Conservation (phyloP, 106 monocot genomes). For the Dioscorea zingiberensis region DNA sequence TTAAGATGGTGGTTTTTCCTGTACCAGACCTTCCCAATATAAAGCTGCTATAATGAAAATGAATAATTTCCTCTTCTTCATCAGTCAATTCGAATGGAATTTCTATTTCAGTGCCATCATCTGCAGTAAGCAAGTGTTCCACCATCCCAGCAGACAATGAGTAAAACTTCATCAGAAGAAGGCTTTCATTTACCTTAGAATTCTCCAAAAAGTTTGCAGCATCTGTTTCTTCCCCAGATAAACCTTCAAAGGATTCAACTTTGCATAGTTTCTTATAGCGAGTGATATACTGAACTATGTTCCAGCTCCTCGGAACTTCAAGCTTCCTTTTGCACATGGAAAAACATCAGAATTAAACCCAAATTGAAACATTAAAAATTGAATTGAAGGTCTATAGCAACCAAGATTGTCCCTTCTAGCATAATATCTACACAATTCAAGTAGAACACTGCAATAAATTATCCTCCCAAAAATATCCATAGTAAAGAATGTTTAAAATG, state of each 20-base stretch:
- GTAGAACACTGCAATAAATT: no score
- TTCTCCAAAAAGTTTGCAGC: constrained; percentile 6
- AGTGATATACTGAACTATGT: neutral
- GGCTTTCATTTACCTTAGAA: constrained; percentile 22
- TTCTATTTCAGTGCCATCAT: constrained; percentile 19
- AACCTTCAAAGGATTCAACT: neutral
- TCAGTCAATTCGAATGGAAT: constrained; percentile 26
- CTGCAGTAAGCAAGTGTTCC: constrained; percentile 14
- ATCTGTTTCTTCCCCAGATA: neutral
- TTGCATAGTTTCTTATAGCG: constrained; percentile 1
- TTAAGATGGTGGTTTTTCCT: constrained; percentile 27
- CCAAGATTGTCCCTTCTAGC: no score
- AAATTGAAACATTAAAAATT: neutral
- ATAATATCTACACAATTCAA: neutral
- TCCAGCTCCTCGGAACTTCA: constrained; percentile 19
- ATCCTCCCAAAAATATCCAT: no score
- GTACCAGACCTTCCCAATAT: constrained; percentile 33
- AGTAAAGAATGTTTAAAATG: no score
- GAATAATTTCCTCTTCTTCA: constrained; percentile 14
- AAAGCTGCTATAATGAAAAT: constrained; percentile 16
- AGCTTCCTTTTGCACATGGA: constrained; percentile 4
- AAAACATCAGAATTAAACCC: neutral
- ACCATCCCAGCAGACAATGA: constrained; percentile 23
- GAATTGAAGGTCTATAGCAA: no score
- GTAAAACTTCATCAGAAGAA: constrained; percentile 32